Conservation (phyloP, 768 basidiomycete genomes). For the Lentinula detonsa region DNA sequence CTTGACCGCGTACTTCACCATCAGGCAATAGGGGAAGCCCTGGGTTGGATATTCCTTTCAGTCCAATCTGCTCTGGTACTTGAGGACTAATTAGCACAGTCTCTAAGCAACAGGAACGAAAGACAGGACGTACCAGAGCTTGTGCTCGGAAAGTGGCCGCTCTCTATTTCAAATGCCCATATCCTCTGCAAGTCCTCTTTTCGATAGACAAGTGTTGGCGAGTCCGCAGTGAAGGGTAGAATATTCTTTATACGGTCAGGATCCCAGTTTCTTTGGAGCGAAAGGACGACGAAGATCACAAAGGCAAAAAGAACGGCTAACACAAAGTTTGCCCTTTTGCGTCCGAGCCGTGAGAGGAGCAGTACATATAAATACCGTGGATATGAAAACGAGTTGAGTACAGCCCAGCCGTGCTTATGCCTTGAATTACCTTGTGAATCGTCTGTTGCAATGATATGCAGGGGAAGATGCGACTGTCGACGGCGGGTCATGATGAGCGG, state of each 20-base stretch:
- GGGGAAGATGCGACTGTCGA: constrained; percentile 8
- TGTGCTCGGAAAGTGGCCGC: constrained; percentile 90
- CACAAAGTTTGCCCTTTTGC: constrained; percentile 28
- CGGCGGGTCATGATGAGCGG: neutral
- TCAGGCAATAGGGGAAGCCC: constrained; percentile 53
- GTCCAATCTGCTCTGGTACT: constrained; percentile 70
- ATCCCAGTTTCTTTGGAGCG: constrained; percentile 40
- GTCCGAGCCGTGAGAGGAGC: constrained; percentile 50
- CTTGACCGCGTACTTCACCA: constrained; percentile 8
- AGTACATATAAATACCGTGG: constrained; percentile 53
- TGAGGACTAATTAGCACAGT: constrained; percentile 7
- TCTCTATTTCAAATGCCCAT: constrained; percentile 93
- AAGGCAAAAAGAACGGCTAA: constrained; percentile 35
- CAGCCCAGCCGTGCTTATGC: neutral
- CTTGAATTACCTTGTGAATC: neutral
- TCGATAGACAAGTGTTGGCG: constrained; percentile 68
- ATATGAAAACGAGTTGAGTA: constrained; percentile 44
- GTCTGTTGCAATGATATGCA: neutral
- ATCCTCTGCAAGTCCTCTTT: constrained; percentile 81
- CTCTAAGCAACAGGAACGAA: neutral
- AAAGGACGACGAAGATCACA: constrained; percentile 52
- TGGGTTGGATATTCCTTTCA: constrained; percentile 59
- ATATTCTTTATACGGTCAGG: constrained; percentile 60
- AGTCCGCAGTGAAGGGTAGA: constrained; percentile 45
- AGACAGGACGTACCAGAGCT: constrained; percentile 52